Evolutionary conservation across 2,329 filamentous ascomycete genomes (phyloP).

Genomic region (Dothistroma pini): DNA sequence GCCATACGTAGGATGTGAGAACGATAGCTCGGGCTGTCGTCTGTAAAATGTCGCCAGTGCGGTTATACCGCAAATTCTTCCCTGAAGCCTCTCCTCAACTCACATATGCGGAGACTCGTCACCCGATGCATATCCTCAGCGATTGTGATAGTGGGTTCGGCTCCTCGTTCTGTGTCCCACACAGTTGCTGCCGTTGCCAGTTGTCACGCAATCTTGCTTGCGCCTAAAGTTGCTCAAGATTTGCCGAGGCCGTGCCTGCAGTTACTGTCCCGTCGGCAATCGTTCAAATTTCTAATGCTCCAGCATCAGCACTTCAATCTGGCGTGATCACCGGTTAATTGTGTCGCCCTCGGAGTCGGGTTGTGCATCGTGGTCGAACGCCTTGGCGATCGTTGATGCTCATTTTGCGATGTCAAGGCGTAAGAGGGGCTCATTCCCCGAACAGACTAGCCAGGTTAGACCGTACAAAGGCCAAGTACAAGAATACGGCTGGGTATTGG

Average conservation of each 20-base stretch:
- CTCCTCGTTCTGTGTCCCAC: neutral
- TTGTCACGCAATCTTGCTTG: neutral
- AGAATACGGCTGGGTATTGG: neutral
- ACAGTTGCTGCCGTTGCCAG: neutral
- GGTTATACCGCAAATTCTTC: neutral
- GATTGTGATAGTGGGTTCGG: neutral
- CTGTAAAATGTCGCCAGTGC: neutral
- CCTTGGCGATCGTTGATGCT: neutral
- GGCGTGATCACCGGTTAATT: neutral
- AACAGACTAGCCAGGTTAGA: neutral
- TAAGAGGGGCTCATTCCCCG: neutral
- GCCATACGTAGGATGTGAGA: neutral
- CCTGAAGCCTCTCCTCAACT: neutral
- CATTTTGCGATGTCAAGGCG: neutral
- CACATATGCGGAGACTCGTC: neutral
- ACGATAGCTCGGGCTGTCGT: neutral
- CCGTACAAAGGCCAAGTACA: neutral
- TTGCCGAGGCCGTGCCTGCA: neutral
- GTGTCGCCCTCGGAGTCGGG: neutral
- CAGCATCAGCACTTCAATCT: neutral
- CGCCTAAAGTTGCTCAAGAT: neutral
- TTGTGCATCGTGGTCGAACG: neutral
- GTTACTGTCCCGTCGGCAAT: neutral
- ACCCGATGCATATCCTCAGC: neutral
- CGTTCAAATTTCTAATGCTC: neutral